Evolutionary conservation across 345 rosid genomes (phyloP), one percentile per base, ranked within the genome.

Genomic region (Erodium maritimum): DNA sequence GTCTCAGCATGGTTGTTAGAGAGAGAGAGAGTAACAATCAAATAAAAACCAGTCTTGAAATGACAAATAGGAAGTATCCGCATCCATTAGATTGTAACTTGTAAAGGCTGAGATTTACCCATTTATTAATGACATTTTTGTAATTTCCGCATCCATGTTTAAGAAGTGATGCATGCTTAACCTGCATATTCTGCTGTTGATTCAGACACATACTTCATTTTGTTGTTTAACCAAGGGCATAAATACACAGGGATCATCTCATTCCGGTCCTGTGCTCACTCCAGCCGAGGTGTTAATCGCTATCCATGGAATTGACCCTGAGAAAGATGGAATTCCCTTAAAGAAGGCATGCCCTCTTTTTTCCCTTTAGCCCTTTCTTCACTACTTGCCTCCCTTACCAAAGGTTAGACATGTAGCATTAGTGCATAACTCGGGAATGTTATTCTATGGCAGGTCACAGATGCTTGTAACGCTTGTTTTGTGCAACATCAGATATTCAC

Each of bases 401-500:
- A 52, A 61, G 60, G 61, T 56, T 52, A 25, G 50, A 51, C 50
- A 57, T 24, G 52, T 56, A 46, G 55, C 20, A 50, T 66, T 55
- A 54, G 42, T 64, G 61, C 52, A 58, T 16, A 62, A 61, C 57
- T 63, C 60, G 60, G 22, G 23, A 20, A 17, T 63, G n/a, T 63
- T 22, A 45, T 62, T 63, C 57, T 71, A 23, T 74, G 52, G 59
- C 86, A 93, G 99, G 75, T 93, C 61, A 93, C 87, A 34, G 99
- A 89, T 75, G 96, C 96, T 63, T 93, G 96, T 64, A 93, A 87
- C 70, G 77, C 86, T 64, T 93, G 96, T 72, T 93, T 89, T 74
- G 95, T 86, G 71, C 96, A 85, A 61, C 78, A 85, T 23, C 82
- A 87, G 58, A 79, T 76, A 65, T 93, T 93, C 73, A 89, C 95